Evolutionary conservation across 2,329 filamentous ascomycete species (phyloP).

Genomic region (Fusarium sp.): DNA sequence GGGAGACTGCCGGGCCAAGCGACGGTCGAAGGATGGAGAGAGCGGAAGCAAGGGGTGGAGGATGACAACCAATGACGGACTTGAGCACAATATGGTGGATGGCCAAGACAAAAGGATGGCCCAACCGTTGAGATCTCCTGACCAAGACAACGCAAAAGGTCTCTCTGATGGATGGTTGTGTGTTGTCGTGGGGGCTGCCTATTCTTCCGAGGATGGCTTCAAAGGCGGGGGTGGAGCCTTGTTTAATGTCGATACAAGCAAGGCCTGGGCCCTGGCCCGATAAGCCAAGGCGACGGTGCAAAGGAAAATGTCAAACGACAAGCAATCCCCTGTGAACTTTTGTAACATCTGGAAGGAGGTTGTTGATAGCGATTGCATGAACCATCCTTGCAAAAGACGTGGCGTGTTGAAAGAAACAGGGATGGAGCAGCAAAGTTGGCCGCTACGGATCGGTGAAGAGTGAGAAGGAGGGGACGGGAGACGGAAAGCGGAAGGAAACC

Average conservation of each 20-base stretch:
- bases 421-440: not conserved
- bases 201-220: not conserved
- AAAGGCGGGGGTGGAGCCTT: not conserved
- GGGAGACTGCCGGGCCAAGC: not conserved
- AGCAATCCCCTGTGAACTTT: slow-evolving; percentile 24
- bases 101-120: not conserved
- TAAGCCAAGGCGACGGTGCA: slow-evolving; percentile 26
- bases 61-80: slow-evolving; percentile 18
- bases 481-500: not conserved
- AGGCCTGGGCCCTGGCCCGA: slow-evolving; percentile 18
- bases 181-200: slow-evolving; percentile 17
- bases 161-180: slow-evolving; percentile 3
- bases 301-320: slow-evolving; percentile 8
- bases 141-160: slow-evolving; percentile 14
- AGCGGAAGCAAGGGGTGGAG: slow-evolving; percentile 6
- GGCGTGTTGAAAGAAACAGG: slow-evolving; percentile 10
- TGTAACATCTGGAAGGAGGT: slow-evolving; percentile 13
- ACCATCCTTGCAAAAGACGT: not conserved
- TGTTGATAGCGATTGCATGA: slow-evolving; percentile 31
- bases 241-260: not conserved
- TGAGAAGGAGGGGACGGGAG: not conserved
- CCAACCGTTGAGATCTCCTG: slow-evolving; percentile 15
- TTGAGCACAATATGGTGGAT: not conserved
- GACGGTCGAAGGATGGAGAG: not conserved
- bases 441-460: not conserved